Percentiles rank a stretch among this genome's conserved stretches.
phyloP scores from a whole-genome alignment of 2,329 filamentous ascomycete species.

The Stemphylium lycopersici region DNA sequence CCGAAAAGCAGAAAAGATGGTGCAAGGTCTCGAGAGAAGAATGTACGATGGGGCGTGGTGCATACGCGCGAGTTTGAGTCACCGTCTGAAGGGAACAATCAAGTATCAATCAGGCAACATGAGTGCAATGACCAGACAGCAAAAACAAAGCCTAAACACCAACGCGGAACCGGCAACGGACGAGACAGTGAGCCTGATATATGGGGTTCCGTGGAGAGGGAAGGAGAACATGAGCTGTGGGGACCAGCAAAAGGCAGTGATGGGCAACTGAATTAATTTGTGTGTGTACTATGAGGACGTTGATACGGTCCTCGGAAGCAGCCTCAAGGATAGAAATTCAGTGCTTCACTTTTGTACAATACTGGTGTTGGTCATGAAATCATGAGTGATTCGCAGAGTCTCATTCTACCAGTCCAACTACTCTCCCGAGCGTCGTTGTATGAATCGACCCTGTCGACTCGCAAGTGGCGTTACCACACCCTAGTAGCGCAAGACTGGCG shows the following conservation, averaged over 20 bases:
- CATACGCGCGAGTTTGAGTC: constrained; percentile 3
- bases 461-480: neutral
- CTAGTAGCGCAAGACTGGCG: neutral
- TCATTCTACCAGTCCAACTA: neutral
- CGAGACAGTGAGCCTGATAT: neutral
- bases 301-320: neutral
- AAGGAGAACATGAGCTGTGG: neutral
- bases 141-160: neutral
- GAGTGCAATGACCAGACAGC: neutral
- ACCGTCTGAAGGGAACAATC: neutral
- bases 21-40: constrained; percentile 1
- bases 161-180: neutral
- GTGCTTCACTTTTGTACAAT: too few species aligned
- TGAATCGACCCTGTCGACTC: neutral
- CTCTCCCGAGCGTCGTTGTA: neutral
- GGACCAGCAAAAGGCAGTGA: neutral
- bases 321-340: too few species aligned
- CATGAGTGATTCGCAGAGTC: too few species aligned
- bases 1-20: constrained; percentile 1
- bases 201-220: neutral
- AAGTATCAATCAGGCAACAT: neutral
- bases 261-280: neutral
- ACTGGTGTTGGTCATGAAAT: too few species aligned
- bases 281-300: neutral
- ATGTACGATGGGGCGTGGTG: constrained; percentile 11